These are phyloP conservation scores for Fragilaria crotonensis DNA, from an alignment of 108 stramenopile genomes.

Conservation along the genomic window DNA sequence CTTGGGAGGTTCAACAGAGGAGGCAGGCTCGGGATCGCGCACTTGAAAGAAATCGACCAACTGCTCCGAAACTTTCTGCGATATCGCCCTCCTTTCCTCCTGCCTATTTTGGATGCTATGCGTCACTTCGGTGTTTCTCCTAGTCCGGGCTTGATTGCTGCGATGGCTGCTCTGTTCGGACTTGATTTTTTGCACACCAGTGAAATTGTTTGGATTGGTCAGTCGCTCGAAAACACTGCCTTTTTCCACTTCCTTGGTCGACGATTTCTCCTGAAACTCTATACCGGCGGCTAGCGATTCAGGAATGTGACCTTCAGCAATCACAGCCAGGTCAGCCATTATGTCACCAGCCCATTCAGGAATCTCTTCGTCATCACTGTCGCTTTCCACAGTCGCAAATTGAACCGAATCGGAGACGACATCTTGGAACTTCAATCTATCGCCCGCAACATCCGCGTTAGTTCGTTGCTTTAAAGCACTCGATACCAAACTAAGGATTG, in stretches of 20 bases:
- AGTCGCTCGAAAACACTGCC: conserved; percentile 42
- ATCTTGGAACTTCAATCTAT: neutral
- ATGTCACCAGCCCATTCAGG: conserved; percentile 68
- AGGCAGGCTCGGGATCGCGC: neutral
- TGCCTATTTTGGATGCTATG: neutral
- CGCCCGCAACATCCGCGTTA: neutral
- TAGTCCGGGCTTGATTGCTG: conserved; percentile 3
- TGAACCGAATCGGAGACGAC: neutral
- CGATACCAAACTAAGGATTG: conserved; percentile 11
- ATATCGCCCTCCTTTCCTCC: neutral
- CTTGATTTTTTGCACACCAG: conserved; percentile 40
- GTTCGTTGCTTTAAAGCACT: conserved; percentile 1
- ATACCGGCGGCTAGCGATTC: conserved; percentile 21
- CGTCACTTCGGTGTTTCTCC: neutral
- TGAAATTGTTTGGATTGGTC: conserved; percentile 31
- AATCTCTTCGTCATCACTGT: conserved; percentile 27
- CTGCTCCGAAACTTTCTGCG: neutral
- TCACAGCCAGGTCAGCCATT: conserved; percentile 53
- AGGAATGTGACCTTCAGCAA: conserved; percentile 56
- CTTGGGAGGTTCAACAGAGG: neutral
- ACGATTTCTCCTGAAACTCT: conserved; percentile 11
- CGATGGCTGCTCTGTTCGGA: neutral
- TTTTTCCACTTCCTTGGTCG: neutral
- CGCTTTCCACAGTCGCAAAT: conserved; percentile 2
- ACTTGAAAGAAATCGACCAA: neutral